These are phyloP conservation scores for Talaromyces thailandensis DNA, from an alignment of 495 filamentous ascomycete genomes.

Conservation along the genomic window DNA sequence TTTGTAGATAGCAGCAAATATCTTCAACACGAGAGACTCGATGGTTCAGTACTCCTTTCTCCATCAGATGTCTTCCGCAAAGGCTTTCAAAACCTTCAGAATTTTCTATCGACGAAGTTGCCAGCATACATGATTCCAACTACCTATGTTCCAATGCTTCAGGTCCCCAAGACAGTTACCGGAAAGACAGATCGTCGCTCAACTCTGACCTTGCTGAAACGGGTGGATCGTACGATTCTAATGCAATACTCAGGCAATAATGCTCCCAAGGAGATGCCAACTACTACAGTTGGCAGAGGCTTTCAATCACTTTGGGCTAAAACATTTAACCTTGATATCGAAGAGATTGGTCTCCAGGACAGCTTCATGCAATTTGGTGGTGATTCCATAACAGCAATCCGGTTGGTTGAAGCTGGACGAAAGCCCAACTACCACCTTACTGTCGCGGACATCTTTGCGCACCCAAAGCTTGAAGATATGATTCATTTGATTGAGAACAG, in stretches of 20 bases:
- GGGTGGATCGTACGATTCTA: neutral
- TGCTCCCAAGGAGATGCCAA: constrained; percentile 4
- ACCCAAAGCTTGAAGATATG: constrained; percentile 27
- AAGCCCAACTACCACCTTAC: constrained; percentile 18
- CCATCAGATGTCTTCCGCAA: neutral
- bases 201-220: neutral
- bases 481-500: constrained; percentile 7
- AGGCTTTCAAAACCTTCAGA: neutral
- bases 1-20: neutral
- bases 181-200: constrained; percentile 41
- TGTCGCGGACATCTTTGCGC: constrained; percentile 25
- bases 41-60: neutral
- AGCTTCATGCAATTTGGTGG: constrained; percentile 43
- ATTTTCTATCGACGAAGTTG: neutral
- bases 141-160: constrained; percentile 22
- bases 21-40: neutral
- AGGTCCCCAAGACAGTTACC: constrained; percentile 39
- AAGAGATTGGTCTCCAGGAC: constrained; percentile 9
- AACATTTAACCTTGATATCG: neutral
- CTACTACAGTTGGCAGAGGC: constrained; percentile 2
- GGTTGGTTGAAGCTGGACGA: constrained; percentile 21
- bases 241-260: neutral
- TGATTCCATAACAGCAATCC: constrained; percentile 48
- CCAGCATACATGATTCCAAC: constrained; percentile 34
- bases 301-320: neutral